Percentiles rank a stretch among this genome's conserved stretches.
Evolutionary conservation across 2,329 filamentous ascomycete species (phyloP).

Genomic region (Chaetomiaceae sp.): DNA sequence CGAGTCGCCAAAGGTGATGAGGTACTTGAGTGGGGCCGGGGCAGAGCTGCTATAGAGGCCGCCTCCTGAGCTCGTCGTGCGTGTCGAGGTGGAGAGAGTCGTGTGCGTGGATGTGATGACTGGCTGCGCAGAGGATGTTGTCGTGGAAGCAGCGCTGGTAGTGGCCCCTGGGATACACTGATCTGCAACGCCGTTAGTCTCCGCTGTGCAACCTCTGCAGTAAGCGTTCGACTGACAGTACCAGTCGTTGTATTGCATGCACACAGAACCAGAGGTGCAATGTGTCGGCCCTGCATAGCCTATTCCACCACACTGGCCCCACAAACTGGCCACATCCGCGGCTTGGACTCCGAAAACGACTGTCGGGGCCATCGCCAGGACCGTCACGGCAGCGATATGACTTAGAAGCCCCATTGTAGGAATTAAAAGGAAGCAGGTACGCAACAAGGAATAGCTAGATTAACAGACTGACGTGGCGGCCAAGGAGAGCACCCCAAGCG

Average conservation of each 20-base stretch:
- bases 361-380: conserved; percentile 9
- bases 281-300: conserved; percentile 12
- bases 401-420: conserved; percentile 6
- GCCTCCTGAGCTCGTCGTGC: conserved; percentile 8
- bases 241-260: conserved; percentile 18
- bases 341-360: neutral
- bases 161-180: conserved; percentile 18
- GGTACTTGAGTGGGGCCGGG: conserved; percentile 25
- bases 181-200: conserved; percentile 9
- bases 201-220: neutral
- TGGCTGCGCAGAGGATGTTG: neutral
- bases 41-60: conserved; percentile 1
- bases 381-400: conserved; percentile 4
- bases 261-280: conserved; percentile 14
- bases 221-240: conserved; percentile 13
- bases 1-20: conserved; percentile 48
- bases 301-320: conserved; percentile 19
- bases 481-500: neutral
- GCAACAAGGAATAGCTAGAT: neutral
- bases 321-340: conserved; percentile 9
- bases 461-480: neutral
- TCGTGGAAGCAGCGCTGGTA: neutral
- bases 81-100: conserved; percentile 8
- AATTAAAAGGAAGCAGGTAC: neutral
- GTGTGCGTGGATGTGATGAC: neutral